Percentiles rank a stretch among this genome's conserved stretches.
These are phyloP conservation scores for Plantago major DNA, from an alignment of 257 asterid species.

Conservation along the genomic window DNA sequence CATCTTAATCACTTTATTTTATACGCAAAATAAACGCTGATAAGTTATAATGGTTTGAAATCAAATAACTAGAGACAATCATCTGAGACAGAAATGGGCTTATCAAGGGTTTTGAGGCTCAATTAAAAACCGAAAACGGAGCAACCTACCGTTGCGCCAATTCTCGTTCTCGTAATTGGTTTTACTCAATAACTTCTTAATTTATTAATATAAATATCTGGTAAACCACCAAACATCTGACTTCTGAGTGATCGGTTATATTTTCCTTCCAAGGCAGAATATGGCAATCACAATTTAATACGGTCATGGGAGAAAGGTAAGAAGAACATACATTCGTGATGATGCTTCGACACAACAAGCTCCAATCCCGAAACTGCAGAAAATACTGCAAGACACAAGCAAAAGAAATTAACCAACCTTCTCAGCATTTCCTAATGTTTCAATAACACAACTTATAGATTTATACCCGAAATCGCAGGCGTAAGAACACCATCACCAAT, in stretches of 20 bases:
- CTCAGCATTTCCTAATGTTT: not conserved
- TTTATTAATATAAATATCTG: not conserved
- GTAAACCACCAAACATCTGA: slow-evolving; percentile 13
- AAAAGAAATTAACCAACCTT: slow-evolving; percentile 14
- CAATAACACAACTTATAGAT: slow-evolving; percentile 2
- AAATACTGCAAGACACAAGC: slow-evolving; percentile 58
- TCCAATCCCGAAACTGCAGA: slow-evolving; percentile 97
- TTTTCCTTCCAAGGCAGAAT: not conserved
- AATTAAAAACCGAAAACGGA: no score
- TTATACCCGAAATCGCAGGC: slow-evolving; percentile 88
- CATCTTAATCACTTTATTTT: slow-evolving; percentile 14
- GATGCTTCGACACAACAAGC: slow-evolving; percentile 73
- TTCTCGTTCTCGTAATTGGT: not conserved
- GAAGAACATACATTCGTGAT: slow-evolving; percentile 76
- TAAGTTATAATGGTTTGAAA: slow-evolving; percentile 12
- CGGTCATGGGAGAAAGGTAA: slow-evolving; percentile 4
- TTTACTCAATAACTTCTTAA: not conserved
- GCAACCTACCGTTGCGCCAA: no score
- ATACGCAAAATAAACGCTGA: slow-evolving; percentile 1
- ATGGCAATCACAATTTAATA: not conserved
- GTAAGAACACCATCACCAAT: slow-evolving; percentile 97
- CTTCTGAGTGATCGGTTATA: not conserved
- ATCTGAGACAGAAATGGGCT: slow-evolving; percentile 15
- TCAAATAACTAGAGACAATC: slow-evolving; percentile 18
- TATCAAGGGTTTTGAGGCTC: no score